These are phyloP conservation scores for Chlamydomonas eustigma DNA, from an alignment of 139 green algal genomes.

Conservation along the genomic window DNA sequence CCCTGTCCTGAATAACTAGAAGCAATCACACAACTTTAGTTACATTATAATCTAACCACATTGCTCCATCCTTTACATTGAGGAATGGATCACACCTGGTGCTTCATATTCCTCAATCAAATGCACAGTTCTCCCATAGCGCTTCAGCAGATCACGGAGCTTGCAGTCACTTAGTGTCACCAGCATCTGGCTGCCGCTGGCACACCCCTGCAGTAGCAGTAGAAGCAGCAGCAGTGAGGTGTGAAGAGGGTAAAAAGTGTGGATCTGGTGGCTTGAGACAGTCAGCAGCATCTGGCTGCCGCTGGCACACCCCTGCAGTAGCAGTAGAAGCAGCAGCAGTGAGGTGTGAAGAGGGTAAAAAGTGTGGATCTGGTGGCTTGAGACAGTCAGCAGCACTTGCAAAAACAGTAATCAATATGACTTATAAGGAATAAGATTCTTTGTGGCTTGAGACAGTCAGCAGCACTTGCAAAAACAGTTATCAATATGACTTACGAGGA, in stretches of 20 bases:
- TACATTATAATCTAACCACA: no score
- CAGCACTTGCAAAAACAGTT: no score
- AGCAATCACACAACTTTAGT: no score
- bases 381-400: not conserved
- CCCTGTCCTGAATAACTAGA: no score
- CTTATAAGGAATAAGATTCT: no score
- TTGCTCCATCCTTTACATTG: no score
- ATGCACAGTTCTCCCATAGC: conserved; percentile 33
- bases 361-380: not conserved
- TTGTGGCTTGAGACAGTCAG: not conserved
- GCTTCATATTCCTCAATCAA: conserved; percentile 38
- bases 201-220: conserved; percentile 6
- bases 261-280: not conserved
- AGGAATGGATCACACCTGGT: no score
- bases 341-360: not conserved
- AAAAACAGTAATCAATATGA: no score
- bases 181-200: conserved; percentile 17
- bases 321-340: not conserved
- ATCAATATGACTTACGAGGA: no score
- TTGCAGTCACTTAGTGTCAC: conserved; percentile 22
- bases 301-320: not conserved
- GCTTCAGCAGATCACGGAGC: conserved; percentile 34
- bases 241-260: not conserved
- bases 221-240: not conserved
- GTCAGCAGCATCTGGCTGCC: not conserved